Percentiles rank a stretch among this genome's conserved stretches.
Conservation (phyloP, 306 rosid species). For the Spatholobus suberectus region DNA sequence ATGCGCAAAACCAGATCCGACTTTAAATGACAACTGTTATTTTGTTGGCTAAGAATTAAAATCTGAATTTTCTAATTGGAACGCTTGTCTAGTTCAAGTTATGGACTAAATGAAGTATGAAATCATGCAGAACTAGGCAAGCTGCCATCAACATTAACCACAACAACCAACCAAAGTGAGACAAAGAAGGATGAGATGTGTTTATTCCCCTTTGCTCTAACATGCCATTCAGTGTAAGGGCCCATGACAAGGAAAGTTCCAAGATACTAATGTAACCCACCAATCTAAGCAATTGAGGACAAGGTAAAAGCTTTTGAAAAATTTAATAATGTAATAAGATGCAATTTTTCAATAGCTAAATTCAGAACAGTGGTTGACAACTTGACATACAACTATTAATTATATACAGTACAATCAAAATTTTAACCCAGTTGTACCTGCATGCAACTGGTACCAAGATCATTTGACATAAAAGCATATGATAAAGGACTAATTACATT, state of each 20-base stretch:
- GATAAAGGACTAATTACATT: neutral
- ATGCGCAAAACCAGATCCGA: slow-evolving; percentile 1
- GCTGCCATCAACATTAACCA: slow-evolving; percentile 8
- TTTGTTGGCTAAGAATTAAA: neutral
- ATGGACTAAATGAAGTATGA: neutral
- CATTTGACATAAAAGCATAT: neutral
- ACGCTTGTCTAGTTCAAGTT: neutral
- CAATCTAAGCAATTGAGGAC: neutral
- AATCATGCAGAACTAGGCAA: neutral
- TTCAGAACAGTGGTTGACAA: neutral
- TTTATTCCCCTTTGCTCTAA: neutral
- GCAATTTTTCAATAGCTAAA: neutral
- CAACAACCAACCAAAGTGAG: neutral
- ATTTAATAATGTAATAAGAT: neutral
- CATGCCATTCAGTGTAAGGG: neutral
- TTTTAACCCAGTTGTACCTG: neutral
- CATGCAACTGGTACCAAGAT: slow-evolving; percentile 3
- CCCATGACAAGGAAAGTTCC: slow-evolving; percentile 13
- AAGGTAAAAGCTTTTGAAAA: neutral
- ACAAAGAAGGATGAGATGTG: neutral
- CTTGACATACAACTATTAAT: neutral
- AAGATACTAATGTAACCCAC: slow-evolving; percentile 4
- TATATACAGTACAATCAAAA: neutral
- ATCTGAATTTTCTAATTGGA: neutral
- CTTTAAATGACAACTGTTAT: neutral